Conservation (phyloP, 2,329 filamentous ascomycete genomes). For the Epichloe scottii region DNA sequence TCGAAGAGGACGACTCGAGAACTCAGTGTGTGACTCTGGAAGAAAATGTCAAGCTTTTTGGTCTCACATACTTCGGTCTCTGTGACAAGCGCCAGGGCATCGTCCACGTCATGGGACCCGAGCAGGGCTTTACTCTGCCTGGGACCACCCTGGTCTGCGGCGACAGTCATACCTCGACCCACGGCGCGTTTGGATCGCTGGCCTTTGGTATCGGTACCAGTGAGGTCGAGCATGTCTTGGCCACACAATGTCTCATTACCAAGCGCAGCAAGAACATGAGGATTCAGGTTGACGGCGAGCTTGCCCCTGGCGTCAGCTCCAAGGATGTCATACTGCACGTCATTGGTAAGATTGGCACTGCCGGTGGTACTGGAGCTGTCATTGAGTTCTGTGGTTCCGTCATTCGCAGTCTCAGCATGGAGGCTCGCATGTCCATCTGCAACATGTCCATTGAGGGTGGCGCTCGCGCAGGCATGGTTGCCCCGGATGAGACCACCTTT, state of each 20-base stretch:
- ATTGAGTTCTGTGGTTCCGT: conserved; percentile 97
- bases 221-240: conserved; percentile 96
- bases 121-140: conserved; percentile 96
- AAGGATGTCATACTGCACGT: conserved; percentile 92
- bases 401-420: conserved; percentile 82
- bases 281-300: conserved; percentile 83
- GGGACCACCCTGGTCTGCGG: conserved; percentile 95
- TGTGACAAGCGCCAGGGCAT: conserved; percentile 96
- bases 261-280: conserved; percentile 98
- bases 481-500: conserved; percentile 86
- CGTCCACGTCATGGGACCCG: conserved; percentile 94
- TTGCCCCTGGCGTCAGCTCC: conserved; percentile 82
- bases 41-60: conserved; percentile 94
- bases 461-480: conserved; percentile 91
- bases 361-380: conserved; percentile 84
- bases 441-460: conserved; percentile 99
- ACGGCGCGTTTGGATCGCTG: conserved; percentile 88
- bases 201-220: conserved; percentile 97
- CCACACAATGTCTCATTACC: conserved; percentile 89
- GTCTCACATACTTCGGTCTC: conserved; percentile 92
- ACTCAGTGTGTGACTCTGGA: conserved; percentile 92
- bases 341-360: conserved; percentile 89
- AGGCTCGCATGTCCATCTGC: conserved; percentile 97
- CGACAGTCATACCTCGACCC: conserved; percentile 95
- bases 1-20: conserved; percentile 86